Conservation (phyloP, 2,329 filamentous ascomycete genomes). For the Colletotrichum abscissum region DNA sequence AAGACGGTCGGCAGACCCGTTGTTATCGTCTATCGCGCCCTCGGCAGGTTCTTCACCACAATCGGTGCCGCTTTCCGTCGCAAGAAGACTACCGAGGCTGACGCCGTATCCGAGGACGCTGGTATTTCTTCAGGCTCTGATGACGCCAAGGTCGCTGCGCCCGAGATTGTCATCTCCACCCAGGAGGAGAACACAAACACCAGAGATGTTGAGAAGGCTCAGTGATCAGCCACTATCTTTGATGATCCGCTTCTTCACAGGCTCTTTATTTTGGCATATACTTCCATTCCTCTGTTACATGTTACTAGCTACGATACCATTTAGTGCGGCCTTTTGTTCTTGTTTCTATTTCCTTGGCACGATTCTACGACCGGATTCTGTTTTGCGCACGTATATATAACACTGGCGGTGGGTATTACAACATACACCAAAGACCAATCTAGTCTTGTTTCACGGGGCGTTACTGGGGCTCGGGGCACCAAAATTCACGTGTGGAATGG, state of each 20-base stretch:
- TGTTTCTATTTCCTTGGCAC: not conserved
- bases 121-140: not conserved
- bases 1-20: conserved; percentile 99
- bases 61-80: conserved; percentile 24
- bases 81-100: conserved; percentile 11
- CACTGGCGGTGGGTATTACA: not conserved
- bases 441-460: not conserved
- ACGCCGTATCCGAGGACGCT: conserved; percentile 12
- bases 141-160: conserved; percentile 17
- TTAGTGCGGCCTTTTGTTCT: conserved; percentile 4
- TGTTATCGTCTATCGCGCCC: conserved; percentile 78
- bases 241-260: not conserved
- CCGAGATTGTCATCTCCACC: conserved; percentile 24
- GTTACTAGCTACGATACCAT: conserved; percentile 21
- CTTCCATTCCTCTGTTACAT: not conserved
- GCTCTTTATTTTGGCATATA: not conserved
- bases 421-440: not conserved
- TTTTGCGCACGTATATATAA: conserved; percentile 2
- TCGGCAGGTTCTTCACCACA: conserved; percentile 40
- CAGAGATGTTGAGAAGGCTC: conserved; percentile 26
- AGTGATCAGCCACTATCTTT: not conserved
- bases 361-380: conserved; percentile 23
- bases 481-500: conserved; percentile 10
- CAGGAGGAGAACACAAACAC: conserved; percentile 8
- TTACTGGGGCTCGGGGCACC: not conserved